Percentiles rank a stretch among this genome's conserved stretches.
Conservation (phyloP, 768 basidiomycete genomes). For the Boletus vinaceobasis region DNA sequence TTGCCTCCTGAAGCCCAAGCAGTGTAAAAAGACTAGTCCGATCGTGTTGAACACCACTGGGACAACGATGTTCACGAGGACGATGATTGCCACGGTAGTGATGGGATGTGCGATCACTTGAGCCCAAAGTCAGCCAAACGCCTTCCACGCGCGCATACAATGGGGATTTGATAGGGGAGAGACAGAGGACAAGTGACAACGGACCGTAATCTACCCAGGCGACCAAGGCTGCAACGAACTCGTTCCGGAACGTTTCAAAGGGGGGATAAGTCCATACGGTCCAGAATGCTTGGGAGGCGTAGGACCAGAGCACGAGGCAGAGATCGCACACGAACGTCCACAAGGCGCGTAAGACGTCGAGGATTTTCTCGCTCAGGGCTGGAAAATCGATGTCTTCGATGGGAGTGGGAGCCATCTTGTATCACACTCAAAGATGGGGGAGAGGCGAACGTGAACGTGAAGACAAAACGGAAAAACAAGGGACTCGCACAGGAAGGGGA, state of each 20-base stretch:
- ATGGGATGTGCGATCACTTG: constrained; percentile 7
- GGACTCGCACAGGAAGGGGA: background rate
- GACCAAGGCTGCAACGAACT: constrained; percentile 7
- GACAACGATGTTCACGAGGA: constrained; percentile 14
- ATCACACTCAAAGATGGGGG: background rate
- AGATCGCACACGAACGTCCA: constrained; percentile 3
- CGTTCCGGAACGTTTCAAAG: constrained; percentile 21
- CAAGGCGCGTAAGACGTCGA: constrained; percentile 10
- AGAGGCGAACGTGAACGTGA: background rate
- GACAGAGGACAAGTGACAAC: constrained; percentile 6
- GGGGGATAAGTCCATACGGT: constrained; percentile 21
- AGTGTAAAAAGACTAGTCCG: background rate
- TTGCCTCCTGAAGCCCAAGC: background rate
- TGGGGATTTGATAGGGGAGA: background rate
- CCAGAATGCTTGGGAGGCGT: constrained; percentile 5
- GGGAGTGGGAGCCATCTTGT: constrained; percentile 16
- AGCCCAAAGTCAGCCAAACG: background rate
- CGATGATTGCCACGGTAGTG: constrained; percentile 3
- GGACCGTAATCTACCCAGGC: constrained; percentile 12
- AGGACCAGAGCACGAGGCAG: constrained; percentile 8
- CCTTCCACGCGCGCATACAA: background rate
- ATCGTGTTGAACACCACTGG: background rate
- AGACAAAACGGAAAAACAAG: background rate
- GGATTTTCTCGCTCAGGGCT: constrained; percentile 12
- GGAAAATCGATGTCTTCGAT: constrained; percentile 19